Conservation (phyloP, 345 rosid species). For the Carallia pectinifolia region DNA sequence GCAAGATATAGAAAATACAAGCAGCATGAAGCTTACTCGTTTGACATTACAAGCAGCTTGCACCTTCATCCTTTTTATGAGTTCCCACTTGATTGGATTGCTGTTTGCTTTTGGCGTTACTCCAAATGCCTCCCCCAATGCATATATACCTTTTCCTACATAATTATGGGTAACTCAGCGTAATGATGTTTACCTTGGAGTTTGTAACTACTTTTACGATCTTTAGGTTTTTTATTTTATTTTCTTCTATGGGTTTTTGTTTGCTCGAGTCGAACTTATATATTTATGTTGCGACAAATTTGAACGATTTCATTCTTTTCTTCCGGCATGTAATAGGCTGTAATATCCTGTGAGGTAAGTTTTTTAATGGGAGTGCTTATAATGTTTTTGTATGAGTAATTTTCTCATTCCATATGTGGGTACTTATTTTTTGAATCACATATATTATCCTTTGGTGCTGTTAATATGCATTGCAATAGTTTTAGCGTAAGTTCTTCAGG, state of each 20-base stretch:
- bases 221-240: no score
- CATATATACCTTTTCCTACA: no score
- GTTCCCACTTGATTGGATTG: neutral
- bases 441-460: neutral
- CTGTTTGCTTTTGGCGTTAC: neutral
- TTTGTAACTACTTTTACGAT: neutral
- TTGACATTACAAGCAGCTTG: neutral
- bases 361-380: neutral
- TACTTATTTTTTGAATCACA: neutral
- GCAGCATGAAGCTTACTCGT: neutral
- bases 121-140: neutral
- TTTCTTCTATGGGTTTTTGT: no score
- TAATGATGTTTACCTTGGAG: neutral
- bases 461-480: neutral
- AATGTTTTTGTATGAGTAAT: neutral
- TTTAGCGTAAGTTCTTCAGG: neutral
- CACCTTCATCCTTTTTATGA: constrained; percentile 1
- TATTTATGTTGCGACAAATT: no score
- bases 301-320: no score
- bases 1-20: neutral
- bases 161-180: no score
- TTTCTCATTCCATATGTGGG: neutral
- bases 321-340: neutral
- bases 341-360: neutral
- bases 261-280: no score